Evolutionary conservation across 306 rosid species (phyloP).

Genomic region (Cucurbita ficifolia): DNA sequence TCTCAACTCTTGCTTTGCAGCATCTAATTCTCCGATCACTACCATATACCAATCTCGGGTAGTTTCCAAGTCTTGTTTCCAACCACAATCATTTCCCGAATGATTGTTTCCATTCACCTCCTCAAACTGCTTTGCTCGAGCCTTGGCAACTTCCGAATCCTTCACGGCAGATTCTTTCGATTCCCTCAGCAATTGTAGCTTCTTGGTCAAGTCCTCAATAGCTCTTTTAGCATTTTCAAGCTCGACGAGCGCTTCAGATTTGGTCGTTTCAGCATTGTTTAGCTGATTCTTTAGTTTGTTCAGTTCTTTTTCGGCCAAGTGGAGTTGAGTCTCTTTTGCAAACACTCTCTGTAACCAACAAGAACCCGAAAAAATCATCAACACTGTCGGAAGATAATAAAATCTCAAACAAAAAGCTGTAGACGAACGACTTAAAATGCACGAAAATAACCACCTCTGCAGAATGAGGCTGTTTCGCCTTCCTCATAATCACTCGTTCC

Average conservation of each 20-base stretch:
- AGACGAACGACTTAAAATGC: not conserved
- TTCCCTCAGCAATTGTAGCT: constrained; percentile 45
- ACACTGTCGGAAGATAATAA: not conserved
- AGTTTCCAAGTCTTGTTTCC: constrained; percentile 66
- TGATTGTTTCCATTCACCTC: constrained; percentile 33
- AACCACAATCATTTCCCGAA: constrained; percentile 29
- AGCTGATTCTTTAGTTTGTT: constrained; percentile 73
- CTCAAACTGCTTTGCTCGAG: constrained; percentile 42
- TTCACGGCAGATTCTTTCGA: constrained; percentile 47
- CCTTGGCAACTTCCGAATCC: constrained; percentile 53
- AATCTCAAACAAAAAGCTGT: not conserved
- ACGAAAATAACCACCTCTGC: constrained; percentile 48
- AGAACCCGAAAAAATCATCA: constrained; percentile 8
- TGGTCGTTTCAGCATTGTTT: constrained; percentile 71
- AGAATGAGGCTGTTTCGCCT: constrained; percentile 64
- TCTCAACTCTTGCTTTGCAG: constrained; percentile 65
- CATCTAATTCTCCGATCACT: constrained; percentile 61
- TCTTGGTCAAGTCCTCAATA: constrained; percentile 44
- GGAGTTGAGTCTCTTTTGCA: constrained; percentile 83
- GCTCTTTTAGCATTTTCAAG: constrained; percentile 57
- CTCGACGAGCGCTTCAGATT: constrained; percentile 67
- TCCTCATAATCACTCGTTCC: constrained; percentile 51
- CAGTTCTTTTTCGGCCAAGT: constrained; percentile 60
- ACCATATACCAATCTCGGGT: constrained; percentile 42
- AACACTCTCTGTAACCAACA: constrained; percentile 49